Percentiles rank a stretch among this genome's conserved stretches.
Evolutionary conservation across 768 basidiomycete genomes (phyloP).

Genomic region (Pisolithus albus): DNA sequence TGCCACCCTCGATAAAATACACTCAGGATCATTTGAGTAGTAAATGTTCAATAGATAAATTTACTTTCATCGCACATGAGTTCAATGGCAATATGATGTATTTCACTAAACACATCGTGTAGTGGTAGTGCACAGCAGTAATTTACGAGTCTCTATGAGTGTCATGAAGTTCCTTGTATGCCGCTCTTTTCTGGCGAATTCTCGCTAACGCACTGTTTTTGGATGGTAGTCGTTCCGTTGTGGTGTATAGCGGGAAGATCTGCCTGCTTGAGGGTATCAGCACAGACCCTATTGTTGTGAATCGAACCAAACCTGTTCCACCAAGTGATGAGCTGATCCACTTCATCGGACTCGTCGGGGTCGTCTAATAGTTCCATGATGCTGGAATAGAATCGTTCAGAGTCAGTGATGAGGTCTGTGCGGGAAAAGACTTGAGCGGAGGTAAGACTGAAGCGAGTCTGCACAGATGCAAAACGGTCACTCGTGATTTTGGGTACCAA

Average conservation of each 20-base stretch:
- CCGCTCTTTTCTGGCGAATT: not conserved
- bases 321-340: constrained; percentile 11
- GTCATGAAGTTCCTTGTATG: not conserved
- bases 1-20: too few species aligned
- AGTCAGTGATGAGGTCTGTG: constrained; percentile 18
- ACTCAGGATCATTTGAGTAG: too few species aligned
- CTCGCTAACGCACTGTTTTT: constrained; percentile 6
- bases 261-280: constrained; percentile 2
- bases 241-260: constrained; percentile 3
- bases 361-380: constrained; percentile 17
- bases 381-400: constrained; percentile 18
- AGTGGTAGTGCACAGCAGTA: too few species aligned
- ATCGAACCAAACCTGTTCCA: constrained; percentile 12
- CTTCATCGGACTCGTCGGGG: constrained; percentile 14
- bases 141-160: too few species aligned
- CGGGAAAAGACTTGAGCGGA: constrained; percentile 12
- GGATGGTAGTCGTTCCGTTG: not conserved
- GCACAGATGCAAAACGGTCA: not conserved
- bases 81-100: too few species aligned
- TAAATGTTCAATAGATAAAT: too few species aligned
- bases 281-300: not conserved
- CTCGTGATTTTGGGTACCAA: not conserved
- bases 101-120: too few species aligned
- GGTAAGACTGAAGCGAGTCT: constrained; percentile 14
- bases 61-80: too few species aligned